Base-by-base conservation (phyloP, 495 filamentous ascomycete genomes). In the Aspergillus asperescens region DNA sequence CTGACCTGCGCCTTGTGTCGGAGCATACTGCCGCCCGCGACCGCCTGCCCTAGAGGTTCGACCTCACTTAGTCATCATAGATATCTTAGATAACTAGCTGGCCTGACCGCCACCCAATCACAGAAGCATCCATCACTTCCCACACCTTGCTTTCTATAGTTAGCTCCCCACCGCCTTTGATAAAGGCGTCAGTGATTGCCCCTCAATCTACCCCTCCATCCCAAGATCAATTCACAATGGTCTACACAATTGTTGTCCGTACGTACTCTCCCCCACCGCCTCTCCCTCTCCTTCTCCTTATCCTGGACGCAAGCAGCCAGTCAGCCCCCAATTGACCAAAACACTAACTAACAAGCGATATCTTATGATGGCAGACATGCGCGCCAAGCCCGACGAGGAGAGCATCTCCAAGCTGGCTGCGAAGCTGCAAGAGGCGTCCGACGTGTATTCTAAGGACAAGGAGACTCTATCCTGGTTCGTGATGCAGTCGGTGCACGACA, bases 401-500 rank as follows among this genome's bases (percentile, higher is more conserved):
- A 75, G 70, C 66, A 83, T 86, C 70, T 65, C 67, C 55, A 83
- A 83, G 67, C 66, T 87, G 22, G 76, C 81, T 62, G 75, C 75
- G 19, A 87, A 86, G 70, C 77, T 87, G 52, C 75, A 82, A 62
- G 83, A 87, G 61, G 83, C 83, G 12, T 79, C 77, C 7, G 71
- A 75, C 55, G 73, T 85, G 27, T 86, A 85, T 68, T 77, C 76
- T 43, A 73, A 83, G 57, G 83, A 86, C 69, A 78, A 79, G 62
- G 83, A 86, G 73, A 84, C 81, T 0, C 58, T 85, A 48, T 76
- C 77, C 15, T 87, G 83, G 82, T 79, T 81, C 65, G 81, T 83
- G 31, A 82, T 85, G 83, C 83, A 86, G 63, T 78, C 77, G 53
- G 71, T 80, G 39, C 69, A 77, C 56, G 84, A 86, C 64, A 71